These are phyloP conservation scores for Chrysochromulina parva DNA, from an alignment of 78 protist genomes.

Conservation along the genomic window DNA sequence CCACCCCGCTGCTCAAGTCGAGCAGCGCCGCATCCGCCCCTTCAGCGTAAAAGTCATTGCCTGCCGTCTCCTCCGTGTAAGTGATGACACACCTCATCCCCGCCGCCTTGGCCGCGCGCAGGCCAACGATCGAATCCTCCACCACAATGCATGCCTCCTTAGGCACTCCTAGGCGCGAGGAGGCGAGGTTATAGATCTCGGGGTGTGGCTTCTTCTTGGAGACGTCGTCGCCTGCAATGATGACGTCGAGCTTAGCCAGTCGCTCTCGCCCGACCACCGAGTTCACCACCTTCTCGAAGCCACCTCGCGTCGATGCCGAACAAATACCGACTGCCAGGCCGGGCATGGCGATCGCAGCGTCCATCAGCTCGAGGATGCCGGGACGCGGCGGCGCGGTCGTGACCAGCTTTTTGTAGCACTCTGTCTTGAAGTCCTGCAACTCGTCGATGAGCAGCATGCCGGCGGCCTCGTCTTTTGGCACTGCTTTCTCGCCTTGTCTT, in stretches of 20 bases:
- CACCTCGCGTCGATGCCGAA: constrained; percentile 20
- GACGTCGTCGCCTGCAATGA: constrained; percentile 45
- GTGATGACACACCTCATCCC: constrained; percentile 32
- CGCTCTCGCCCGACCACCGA: constrained; percentile 5
- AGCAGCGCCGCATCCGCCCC: not conserved
- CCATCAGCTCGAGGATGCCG: constrained; percentile 33
- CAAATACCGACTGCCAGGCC: constrained; percentile 28
- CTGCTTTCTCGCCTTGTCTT: not conserved
- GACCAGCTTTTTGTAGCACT: not conserved
- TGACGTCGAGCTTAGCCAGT: constrained; percentile 1
- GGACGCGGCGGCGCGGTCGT: constrained; percentile 2
- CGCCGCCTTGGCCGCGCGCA: constrained; percentile 25
- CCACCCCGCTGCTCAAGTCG: not conserved
- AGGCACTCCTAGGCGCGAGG: not conserved
- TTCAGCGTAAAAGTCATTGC: not conserved
- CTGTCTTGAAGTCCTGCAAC: not conserved
- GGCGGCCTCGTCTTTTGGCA: not conserved
- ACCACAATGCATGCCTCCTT: constrained; percentile 4
- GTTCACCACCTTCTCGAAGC: constrained; percentile 17
- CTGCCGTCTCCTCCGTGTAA: not conserved
- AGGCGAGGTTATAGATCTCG: constrained; percentile 21
- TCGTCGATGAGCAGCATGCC: not conserved
- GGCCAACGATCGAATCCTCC: constrained; percentile 32
- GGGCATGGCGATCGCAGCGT: constrained; percentile 16
- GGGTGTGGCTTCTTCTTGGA: constrained; percentile 17